phyloP scores from a whole-genome alignment of 192 early-diverging fungal species.

The Entomortierella parvispora region DNA sequence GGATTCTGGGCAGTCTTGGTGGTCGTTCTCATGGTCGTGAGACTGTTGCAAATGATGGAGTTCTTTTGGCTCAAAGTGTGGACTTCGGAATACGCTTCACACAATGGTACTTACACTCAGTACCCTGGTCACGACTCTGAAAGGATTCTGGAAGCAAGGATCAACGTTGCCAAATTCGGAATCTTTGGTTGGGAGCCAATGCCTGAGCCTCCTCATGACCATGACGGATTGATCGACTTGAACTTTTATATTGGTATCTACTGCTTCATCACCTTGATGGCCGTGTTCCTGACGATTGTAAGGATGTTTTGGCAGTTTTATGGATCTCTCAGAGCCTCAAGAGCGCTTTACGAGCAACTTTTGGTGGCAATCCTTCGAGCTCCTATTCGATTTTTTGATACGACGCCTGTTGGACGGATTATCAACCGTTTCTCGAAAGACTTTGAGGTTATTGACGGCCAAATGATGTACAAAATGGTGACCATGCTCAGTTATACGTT shows the following conservation, averaged over 20 bases:
- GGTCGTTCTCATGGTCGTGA: conserved; percentile 51
- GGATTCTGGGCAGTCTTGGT: conserved; percentile 69
- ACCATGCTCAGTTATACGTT: conserved; percentile 60
- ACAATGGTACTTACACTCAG: background rate
- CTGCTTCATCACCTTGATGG: conserved; percentile 56
- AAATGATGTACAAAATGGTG: conserved; percentile 61
- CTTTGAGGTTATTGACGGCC: conserved; percentile 81
- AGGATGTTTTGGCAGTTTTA: conserved; percentile 57
- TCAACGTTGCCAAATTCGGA: conserved; percentile 1
- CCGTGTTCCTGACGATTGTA: conserved; percentile 51
- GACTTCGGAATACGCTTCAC: conserved; percentile 13
- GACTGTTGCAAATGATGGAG: conserved; percentile 64
- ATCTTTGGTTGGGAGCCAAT: background rate
- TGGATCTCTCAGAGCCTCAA: conserved; percentile 67
- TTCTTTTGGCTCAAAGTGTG: conserved; percentile 75
- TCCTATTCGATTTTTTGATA: conserved; percentile 89
- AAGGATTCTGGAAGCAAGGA: background rate
- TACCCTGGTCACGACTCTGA: background rate
- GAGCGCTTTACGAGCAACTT: conserved; percentile 64
- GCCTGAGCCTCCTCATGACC: background rate
- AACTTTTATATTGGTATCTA: conserved; percentile 71
- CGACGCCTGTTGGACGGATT: conserved; percentile 85
- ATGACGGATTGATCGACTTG: conserved; percentile 26
- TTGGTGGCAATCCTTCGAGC: conserved; percentile 71
- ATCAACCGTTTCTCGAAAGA: conserved; percentile 92